Conservation (phyloP, 1,284 basidiomycete genomes). For the Omphalotus olearius region DNA sequence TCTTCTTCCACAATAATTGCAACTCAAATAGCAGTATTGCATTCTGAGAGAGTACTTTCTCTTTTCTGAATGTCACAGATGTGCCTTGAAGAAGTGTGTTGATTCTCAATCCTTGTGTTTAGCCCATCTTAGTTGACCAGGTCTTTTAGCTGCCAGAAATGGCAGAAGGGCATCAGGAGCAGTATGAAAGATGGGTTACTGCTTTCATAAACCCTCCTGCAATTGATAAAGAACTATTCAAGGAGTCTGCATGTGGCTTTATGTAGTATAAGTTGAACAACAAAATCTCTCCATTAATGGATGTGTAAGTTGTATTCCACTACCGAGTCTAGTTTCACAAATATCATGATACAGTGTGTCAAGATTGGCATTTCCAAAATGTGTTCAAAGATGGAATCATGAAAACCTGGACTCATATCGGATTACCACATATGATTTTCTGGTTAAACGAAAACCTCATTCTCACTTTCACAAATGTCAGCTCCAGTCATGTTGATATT, state of each 20-base stretch:
- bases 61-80: slow-evolving; percentile 35
- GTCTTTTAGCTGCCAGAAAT: slow-evolving; percentile 29
- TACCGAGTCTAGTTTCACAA: background rate
- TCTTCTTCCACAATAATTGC: slow-evolving; percentile 33
- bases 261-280: slow-evolving; percentile 33
- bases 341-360: slow-evolving; percentile 20
- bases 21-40: slow-evolving; percentile 27
- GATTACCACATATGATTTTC: slow-evolving; percentile 29
- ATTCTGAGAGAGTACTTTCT: slow-evolving; percentile 31
- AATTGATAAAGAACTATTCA: slow-evolving; percentile 21
- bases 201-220: slow-evolving; percentile 17
- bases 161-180: slow-evolving; percentile 29
- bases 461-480: slow-evolving; percentile 22
- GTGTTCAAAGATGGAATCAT: slow-evolving; percentile 25
- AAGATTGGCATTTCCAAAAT: slow-evolving; percentile 19
- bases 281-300: slow-evolving; percentile 22
- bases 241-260: slow-evolving; percentile 30
- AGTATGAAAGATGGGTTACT: slow-evolving; percentile 30
- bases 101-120: background rate
- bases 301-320: slow-evolving; percentile 25
- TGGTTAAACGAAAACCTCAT: slow-evolving; percentile 27
- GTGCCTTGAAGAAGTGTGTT: slow-evolving; percentile 30
- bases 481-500: slow-evolving; percentile 24
- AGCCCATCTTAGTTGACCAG: background rate
- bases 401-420: slow-evolving; percentile 25